A percentile compares a stretch with the other conserved stretches of the same genome.
Conservation (phyloP, 345 rosid species). For the Boechera stricta region DNA sequence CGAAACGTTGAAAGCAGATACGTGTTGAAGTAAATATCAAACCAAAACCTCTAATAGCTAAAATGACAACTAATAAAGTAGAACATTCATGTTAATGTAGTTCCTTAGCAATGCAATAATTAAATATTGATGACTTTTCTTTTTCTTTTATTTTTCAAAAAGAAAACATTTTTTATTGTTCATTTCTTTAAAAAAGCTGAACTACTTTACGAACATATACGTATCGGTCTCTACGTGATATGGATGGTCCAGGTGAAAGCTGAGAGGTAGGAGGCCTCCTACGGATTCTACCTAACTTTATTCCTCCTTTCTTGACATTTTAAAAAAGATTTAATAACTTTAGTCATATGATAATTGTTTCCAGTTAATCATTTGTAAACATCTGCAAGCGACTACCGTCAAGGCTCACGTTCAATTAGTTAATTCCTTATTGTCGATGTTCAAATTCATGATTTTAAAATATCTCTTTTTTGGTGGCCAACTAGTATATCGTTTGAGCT, state of each 20-base stretch:
- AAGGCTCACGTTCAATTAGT: neutral
- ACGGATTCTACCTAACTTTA: constrained; percentile 7
- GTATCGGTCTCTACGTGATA: neutral
- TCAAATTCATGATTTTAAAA: neutral
- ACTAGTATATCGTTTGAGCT: neutral
- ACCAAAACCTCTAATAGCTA: neutral
- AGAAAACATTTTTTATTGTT: neutral
- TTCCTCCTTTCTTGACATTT: constrained; percentile 1
- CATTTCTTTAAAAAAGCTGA: constrained; percentile 17
- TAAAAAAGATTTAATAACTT: neutral
- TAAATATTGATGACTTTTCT: neutral
- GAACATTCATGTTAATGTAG: neutral
- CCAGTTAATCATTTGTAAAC: neutral
- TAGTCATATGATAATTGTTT: neutral
- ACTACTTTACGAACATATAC: constrained; percentile 27
- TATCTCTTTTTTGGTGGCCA: neutral
- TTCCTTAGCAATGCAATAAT: neutral
- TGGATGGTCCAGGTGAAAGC: constrained; percentile 4
- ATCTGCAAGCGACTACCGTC: neutral
- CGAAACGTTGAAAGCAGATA: neutral
- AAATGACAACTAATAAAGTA: neutral
- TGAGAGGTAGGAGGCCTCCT: neutral
- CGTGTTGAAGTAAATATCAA: neutral
- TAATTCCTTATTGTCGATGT: too few relatives aligned
- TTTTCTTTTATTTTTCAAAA: neutral